phyloP scores from a whole-genome alignment of 2,329 filamentous ascomycete genomes.

The Blastomyces gilchristii region DNA sequence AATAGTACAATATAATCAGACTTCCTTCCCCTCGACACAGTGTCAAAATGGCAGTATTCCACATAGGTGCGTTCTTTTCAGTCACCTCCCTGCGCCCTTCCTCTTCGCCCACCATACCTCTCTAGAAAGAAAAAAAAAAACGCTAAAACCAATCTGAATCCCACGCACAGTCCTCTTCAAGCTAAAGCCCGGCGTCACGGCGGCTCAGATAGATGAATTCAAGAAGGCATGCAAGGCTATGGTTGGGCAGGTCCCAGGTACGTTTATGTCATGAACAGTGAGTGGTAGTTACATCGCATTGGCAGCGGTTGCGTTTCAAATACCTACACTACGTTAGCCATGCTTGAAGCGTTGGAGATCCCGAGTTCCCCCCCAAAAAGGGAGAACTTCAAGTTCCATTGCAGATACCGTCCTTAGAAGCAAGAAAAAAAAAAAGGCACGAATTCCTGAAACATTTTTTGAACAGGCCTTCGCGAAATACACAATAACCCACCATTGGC shows the following conservation, averaged over 20 bases:
- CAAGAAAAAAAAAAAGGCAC: background rate
- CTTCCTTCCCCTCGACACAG: background rate
- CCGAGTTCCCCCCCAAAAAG: no score
- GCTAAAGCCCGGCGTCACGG: constrained; percentile 31
- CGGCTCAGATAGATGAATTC: constrained; percentile 27
- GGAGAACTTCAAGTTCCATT: background rate
- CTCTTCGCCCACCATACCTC: no score
- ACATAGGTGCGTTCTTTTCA: constrained; percentile 26
- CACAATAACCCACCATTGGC: constrained; percentile 30
- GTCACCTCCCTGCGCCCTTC: no score
- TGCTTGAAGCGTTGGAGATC: background rate
- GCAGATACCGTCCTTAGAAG: background rate
- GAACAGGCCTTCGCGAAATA: constrained; percentile 26
- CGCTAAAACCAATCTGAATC: background rate
- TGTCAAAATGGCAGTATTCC: constrained; percentile 31
- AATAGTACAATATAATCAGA: no score
- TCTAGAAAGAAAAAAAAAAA: background rate
- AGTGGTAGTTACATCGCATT: no score
- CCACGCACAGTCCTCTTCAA: constrained; percentile 32
- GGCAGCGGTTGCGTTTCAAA: no score
- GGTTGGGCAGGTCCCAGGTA: constrained; percentile 36
- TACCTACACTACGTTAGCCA: no score
- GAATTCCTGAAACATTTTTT: background rate
- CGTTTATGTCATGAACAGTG: background rate
- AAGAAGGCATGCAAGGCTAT: constrained; percentile 25